A percentile compares a stretch with the other conserved stretches of the same genome.
These are phyloP conservation scores for Claviceps sp. DNA, from an alignment of 2,329 filamentous ascomycete species.

Conservation along the genomic window DNA sequence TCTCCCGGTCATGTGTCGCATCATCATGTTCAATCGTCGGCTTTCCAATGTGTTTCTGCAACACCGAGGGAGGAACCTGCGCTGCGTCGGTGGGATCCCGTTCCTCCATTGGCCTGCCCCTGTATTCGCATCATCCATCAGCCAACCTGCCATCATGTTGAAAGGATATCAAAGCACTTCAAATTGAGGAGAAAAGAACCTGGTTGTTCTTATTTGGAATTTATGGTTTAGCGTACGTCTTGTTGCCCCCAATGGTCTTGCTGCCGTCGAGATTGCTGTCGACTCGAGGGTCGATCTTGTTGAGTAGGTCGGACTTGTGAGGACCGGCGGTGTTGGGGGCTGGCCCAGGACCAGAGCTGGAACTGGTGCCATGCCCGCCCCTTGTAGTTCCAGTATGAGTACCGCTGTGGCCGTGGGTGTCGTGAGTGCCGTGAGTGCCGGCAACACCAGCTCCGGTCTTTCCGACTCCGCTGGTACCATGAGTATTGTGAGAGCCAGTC, in stretches of 20 bases:
- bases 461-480: not conserved
- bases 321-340: conserved; percentile 22
- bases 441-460: not conserved
- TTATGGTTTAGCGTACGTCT: conserved; percentile 27
- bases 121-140: not conserved
- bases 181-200: not conserved
- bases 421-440: not conserved
- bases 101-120: conserved; percentile 3
- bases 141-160: not conserved
- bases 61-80: conserved; percentile 42
- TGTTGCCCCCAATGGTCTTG: conserved; percentile 41
- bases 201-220: conserved; percentile 7
- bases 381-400: conserved; percentile 6
- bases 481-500: not conserved
- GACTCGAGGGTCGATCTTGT: conserved; percentile 43
- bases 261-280: conserved; percentile 42
- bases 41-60: conserved; percentile 32
- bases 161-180: too few species aligned
- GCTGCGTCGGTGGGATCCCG: conserved; percentile 41
- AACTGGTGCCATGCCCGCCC: not conserved
- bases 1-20: conserved; percentile 26
- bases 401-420: not conserved
- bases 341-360: conserved; percentile 15
- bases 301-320: conserved; percentile 38
- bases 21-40: conserved; percentile 33